Percentiles rank a stretch among this genome's conserved stretches.
Evolutionary conservation across 2,329 filamentous ascomycete genomes (phyloP).

Genomic region (Chalaropsis thielavioides): DNA sequence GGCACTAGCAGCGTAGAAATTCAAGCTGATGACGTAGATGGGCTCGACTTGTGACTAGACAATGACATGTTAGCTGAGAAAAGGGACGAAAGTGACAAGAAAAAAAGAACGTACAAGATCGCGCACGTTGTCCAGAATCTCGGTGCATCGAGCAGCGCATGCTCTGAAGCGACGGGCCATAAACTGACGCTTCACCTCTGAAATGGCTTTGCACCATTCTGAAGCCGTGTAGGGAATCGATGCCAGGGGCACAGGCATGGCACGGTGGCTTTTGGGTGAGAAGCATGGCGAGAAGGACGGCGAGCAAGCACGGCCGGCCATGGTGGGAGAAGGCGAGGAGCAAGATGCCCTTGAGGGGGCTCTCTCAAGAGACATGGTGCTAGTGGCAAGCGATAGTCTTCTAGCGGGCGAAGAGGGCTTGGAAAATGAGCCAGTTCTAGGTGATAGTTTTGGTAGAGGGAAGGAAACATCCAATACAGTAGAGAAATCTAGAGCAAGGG

Average conservation of each 20-base stretch:
- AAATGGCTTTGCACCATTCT: constrained; percentile 39
- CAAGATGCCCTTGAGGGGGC: constrained; percentile 23
- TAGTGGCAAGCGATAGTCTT: constrained; percentile 7
- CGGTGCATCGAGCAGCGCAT: constrained; percentile 38
- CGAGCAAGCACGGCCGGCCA: neutral
- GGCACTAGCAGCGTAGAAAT: constrained; percentile 48
- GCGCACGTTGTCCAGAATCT: constrained; percentile 37
- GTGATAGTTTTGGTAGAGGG: constrained; percentile 15
- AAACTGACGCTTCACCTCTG: constrained; percentile 41
- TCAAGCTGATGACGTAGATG: constrained; percentile 42
- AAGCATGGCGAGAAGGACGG: neutral
- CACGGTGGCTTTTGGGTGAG: constrained; percentile 8
- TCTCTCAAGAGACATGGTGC: constrained; percentile 18
- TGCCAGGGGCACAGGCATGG: constrained; percentile 18
- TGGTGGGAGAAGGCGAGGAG: neutral
- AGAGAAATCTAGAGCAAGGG: constrained; percentile 11
- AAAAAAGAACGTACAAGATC: constrained; percentile 28
- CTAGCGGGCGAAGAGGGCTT: neutral
- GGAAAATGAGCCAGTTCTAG: constrained; percentile 5
- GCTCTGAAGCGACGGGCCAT: constrained; percentile 36
- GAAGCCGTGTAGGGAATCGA: constrained; percentile 30
- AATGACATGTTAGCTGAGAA: constrained; percentile 18
- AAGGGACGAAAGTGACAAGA: neutral
- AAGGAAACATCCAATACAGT: constrained; percentile 15
- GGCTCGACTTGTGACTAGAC: constrained; percentile 32